Conservation (phyloP, 257 asterid species). For the Leonotis leonurus region DNA sequence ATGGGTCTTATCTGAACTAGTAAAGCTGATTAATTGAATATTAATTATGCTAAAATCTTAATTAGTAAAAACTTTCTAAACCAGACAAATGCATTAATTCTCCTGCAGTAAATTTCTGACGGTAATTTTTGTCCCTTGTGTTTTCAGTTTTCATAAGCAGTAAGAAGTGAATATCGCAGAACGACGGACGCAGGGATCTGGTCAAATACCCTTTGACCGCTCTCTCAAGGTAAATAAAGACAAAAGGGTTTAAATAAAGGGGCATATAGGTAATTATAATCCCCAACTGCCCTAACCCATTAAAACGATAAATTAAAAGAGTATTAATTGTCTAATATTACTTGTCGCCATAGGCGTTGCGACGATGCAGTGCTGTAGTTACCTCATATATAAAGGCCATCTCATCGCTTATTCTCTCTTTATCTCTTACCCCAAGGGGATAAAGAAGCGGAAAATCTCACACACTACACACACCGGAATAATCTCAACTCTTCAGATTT, state of each 20-base stretch:
- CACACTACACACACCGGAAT: conserved; percentile 8
- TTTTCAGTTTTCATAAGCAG: neutral
- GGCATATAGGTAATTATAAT: conserved; percentile 25
- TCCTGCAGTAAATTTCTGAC: neutral
- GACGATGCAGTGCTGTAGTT: conserved; percentile 9
- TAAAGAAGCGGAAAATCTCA: neutral
- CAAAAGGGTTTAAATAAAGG: conserved; percentile 11
- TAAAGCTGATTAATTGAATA: too few species aligned
- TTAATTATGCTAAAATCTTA: neutral
- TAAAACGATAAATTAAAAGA: neutral
- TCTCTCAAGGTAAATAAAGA: conserved; percentile 6
- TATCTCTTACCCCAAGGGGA: conserved; percentile 13
- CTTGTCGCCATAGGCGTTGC: conserved; percentile 8
- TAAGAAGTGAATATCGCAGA: neutral
- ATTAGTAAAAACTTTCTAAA: neutral
- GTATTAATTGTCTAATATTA: neutral
- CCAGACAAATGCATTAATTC: neutral
- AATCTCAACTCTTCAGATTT: neutral
- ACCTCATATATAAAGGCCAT: conserved; percentile 14
- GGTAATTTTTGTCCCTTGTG: neutral
- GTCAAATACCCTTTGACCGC: conserved; percentile 63
- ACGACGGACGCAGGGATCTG: conserved; percentile 48
- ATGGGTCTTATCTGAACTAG: too few species aligned
- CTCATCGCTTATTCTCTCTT: neutral
- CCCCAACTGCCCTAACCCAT: neutral